These are phyloP conservation scores for Echinochloa phyllopogon DNA, from an alignment of 176 grass and related monocot species.

Conservation along the genomic window DNA sequence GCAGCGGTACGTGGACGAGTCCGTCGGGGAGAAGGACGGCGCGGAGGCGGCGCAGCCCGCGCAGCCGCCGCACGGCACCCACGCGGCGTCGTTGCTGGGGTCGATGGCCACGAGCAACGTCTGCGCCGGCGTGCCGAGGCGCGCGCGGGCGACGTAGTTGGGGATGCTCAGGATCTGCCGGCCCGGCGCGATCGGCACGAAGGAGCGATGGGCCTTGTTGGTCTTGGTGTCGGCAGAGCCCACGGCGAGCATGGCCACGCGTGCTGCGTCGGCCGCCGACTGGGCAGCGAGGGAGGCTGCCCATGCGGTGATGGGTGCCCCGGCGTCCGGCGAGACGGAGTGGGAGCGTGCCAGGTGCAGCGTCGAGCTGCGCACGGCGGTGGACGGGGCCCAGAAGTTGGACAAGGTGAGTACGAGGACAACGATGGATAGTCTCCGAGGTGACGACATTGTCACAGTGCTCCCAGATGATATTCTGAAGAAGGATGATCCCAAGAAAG, in stretches of 20 bases:
- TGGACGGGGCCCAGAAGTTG: background rate
- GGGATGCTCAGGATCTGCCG: constrained; percentile 68
- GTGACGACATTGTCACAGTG: constrained; percentile 30
- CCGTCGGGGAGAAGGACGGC: constrained; percentile 48
- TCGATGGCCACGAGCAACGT: constrained; percentile 73
- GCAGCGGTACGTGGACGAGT: constrained; percentile 62
- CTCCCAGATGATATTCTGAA: background rate
- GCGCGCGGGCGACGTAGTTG: constrained; percentile 77
- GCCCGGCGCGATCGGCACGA: constrained; percentile 71
- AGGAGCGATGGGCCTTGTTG: background rate
- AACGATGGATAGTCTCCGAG: background rate
- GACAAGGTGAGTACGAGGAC: constrained; percentile 1
- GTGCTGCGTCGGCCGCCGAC: constrained; percentile 52
- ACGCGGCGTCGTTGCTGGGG: constrained; percentile 79
- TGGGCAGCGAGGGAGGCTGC: constrained; percentile 55
- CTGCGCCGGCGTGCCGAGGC: constrained; percentile 68
- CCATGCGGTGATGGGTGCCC: constrained; percentile 44
- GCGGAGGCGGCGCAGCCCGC: constrained; percentile 44
- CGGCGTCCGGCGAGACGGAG: background rate
- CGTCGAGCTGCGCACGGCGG: constrained; percentile 47
- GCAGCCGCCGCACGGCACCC: constrained; percentile 76
- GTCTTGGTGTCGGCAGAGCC: background rate
- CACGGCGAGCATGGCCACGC: constrained; percentile 43
- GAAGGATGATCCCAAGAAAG: background rate
- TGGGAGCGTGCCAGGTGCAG: constrained; percentile 60